A percentile compares a stretch with the other conserved stretches of the same genome.
These are phyloP conservation scores for Sextonia rubra DNA, from an alignment of 164 flowering plant species.

Conservation along the genomic window DNA sequence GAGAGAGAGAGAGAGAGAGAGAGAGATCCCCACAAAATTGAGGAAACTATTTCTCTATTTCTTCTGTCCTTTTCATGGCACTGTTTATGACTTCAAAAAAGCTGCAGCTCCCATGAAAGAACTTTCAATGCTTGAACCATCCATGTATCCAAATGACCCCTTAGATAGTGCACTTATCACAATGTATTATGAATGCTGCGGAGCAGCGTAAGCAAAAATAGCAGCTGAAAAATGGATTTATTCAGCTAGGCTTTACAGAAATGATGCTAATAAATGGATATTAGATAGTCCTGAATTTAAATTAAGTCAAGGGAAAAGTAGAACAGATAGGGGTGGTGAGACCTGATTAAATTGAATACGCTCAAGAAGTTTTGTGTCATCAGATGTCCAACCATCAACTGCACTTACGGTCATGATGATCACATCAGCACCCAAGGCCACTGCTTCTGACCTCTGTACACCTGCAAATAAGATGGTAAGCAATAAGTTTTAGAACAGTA, in stretches of 20 bases:
- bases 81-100: too few relatives aligned
- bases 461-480: slow-evolving; percentile 38
- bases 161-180: too few relatives aligned
- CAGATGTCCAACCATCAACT: slow-evolving; percentile 86
- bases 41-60: too few relatives aligned
- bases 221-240: not conserved
- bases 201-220: too few relatives aligned
- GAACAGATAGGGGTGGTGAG: not conserved
- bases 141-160: too few relatives aligned
- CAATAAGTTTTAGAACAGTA: not conserved
- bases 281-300: not conserved
- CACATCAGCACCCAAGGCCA: slow-evolving; percentile 86
- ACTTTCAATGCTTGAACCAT: too few relatives aligned
- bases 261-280: not conserved
- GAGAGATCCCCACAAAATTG: too few relatives aligned
- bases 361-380: slow-evolving; percentile 63
- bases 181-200: too few relatives aligned
- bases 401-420: slow-evolving; percentile 85
- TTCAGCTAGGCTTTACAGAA: not conserved
- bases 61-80: too few relatives aligned
- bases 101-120: too few relatives aligned
- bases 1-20: too few relatives aligned
- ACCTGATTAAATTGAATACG: slow-evolving; percentile 68
- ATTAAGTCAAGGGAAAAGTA: not conserved
- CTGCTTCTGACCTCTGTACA: slow-evolving; percentile 93